phyloP scores from a whole-genome alignment of 2,329 filamentous ascomycete species.

The Sporothrix euskadiensis region DNA sequence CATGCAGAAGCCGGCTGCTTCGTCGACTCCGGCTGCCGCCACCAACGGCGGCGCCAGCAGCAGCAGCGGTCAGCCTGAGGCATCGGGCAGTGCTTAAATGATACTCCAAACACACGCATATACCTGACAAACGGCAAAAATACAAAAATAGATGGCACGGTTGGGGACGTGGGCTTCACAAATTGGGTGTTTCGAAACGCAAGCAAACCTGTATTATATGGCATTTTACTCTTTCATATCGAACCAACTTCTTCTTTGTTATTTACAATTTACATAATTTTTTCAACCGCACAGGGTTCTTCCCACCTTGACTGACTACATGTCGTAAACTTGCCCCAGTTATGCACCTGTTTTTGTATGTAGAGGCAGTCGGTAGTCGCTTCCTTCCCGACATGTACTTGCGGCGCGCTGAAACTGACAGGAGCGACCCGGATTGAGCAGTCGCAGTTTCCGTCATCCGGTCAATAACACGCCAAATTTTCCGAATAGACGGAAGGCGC shows the following conservation, averaged over 20 bases:
- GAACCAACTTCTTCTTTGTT: neutral
- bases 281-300: neutral
- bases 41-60: slow-evolving; percentile 6
- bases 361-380: neutral
- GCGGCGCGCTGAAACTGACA: slow-evolving; percentile 6
- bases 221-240: slow-evolving; percentile 2
- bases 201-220: slow-evolving; percentile 20
- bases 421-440: neutral
- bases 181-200: slow-evolving; percentile 16
- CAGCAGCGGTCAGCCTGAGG: slow-evolving; percentile 24
- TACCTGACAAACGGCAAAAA: neutral
- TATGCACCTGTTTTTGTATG: neutral
- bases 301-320: neutral
- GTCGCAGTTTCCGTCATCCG: slow-evolving; percentile 7
- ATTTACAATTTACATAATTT: neutral
- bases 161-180: neutral
- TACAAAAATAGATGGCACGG: neutral
- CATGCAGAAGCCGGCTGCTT: slow-evolving; percentile 62
- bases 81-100: slow-evolving; percentile 25
- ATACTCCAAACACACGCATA: neutral
- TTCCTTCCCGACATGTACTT: neutral
- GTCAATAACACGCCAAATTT: neutral
- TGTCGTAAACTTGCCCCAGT: no score
- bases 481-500: neutral
- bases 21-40: slow-evolving; percentile 39